phyloP scores from a whole-genome alignment of 208 protist genomes.

The Leishmania major region DNA sequence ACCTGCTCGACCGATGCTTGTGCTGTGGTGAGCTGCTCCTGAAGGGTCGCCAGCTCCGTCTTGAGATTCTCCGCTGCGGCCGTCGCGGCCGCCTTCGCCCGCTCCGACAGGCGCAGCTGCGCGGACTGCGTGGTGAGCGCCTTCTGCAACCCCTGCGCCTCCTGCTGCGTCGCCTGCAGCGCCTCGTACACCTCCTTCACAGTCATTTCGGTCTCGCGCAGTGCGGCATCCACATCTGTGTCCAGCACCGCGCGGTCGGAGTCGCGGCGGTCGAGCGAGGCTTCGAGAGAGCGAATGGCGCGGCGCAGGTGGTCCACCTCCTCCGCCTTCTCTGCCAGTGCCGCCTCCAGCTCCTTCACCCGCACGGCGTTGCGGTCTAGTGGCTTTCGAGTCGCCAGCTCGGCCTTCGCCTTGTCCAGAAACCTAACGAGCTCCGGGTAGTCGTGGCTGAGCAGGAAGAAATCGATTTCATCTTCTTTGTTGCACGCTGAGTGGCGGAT shows the following conservation, averaged over 20 bases:
- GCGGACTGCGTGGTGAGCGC: slow-evolving; percentile 11
- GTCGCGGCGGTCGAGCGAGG: slow-evolving; percentile 47
- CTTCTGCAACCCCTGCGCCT: slow-evolving; percentile 27
- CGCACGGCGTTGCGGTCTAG: slow-evolving; percentile 22
- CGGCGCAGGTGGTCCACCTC: slow-evolving; percentile 28
- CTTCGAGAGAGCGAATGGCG: slow-evolving; percentile 38
- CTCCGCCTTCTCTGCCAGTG: slow-evolving; percentile 31
- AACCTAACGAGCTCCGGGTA: slow-evolving; percentile 48
- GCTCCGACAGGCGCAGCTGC: slow-evolving; percentile 26
- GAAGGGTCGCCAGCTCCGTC: slow-evolving; percentile 31
- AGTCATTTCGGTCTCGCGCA: slow-evolving; percentile 67
- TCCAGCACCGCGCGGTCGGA: slow-evolving; percentile 34
- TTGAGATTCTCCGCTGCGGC: slow-evolving; percentile 39
- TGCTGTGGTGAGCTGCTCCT: slow-evolving; percentile 17
- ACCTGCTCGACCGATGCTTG: slow-evolving; percentile 5
- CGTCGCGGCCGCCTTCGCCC: slow-evolving; percentile 31
- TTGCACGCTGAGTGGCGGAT: slow-evolving; percentile 44
- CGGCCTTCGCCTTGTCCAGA: slow-evolving; percentile 31
- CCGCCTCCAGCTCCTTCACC: slow-evolving; percentile 29
- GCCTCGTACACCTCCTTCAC: slow-evolving; percentile 57
- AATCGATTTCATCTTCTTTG: slow-evolving; percentile 44
- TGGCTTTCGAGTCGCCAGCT: slow-evolving; percentile 26
- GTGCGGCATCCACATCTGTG: slow-evolving; percentile 38
- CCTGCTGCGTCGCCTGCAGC: slow-evolving; percentile 36
- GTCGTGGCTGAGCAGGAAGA: slow-evolving; percentile 42